Conservation (phyloP, 179 eudicot genomes). For the Heliamphora pulchella region DNA sequence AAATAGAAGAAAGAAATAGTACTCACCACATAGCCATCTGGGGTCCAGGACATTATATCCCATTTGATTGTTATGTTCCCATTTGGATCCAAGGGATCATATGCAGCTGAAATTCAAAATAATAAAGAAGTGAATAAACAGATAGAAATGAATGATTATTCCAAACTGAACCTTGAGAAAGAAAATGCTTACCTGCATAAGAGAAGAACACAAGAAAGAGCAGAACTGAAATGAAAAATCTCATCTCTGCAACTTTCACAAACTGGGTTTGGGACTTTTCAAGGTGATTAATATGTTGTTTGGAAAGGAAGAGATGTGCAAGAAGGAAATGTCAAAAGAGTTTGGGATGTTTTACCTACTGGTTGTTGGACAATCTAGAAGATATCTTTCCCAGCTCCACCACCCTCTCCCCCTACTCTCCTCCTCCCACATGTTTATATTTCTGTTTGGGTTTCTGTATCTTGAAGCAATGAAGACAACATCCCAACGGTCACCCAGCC, state of each 20-base stretch:
- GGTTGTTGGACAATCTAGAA: conserved; percentile 18
- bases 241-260: conserved; percentile 17
- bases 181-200: conserved; percentile 22
- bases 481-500: conserved; percentile 10
- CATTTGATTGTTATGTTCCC: conserved; percentile 78
- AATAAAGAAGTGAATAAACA: not conserved
- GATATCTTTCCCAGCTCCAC: too few species aligned
- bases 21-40: conserved; percentile 75
- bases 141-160: not conserved
- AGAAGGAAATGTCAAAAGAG: conserved; percentile 7
- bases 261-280: not conserved
- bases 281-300: not conserved
- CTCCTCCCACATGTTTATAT: conserved; percentile 14
- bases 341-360: conserved; percentile 31
- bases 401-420: not conserved
- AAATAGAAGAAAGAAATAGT: too few species aligned
- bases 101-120: conserved; percentile 43
- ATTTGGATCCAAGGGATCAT: conserved; percentile 79
- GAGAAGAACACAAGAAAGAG: conserved; percentile 20
- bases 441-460: conserved; percentile 18
- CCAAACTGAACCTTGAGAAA: not conserved
- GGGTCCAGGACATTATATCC: conserved; percentile 80
- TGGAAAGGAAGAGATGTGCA: conserved; percentile 11
- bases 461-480: conserved; percentile 30
- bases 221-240: conserved; percentile 13